phyloP scores from a whole-genome alignment of 768 basidiomycete genomes.

The Auricularia auricula-judae region DNA sequence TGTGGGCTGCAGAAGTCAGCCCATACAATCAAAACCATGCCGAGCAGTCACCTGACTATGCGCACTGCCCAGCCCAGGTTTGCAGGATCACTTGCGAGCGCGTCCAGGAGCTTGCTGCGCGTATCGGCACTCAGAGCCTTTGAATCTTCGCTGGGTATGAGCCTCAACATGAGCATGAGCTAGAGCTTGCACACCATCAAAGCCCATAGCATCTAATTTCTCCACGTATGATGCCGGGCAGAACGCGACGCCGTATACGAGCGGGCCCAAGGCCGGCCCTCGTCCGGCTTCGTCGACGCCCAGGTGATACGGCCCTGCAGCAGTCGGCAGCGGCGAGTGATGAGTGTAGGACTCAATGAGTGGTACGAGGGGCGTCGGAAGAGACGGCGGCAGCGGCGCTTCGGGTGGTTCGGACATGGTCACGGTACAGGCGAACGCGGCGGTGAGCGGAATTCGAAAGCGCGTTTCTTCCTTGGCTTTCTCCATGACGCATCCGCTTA shows the following conservation, averaged over 20 bases:
- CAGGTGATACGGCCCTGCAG: slow-evolving; percentile 75
- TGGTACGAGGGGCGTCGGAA: slow-evolving; percentile 43
- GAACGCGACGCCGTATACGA: slow-evolving; percentile 94
- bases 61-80: slow-evolving; percentile 78
- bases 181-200: slow-evolving; percentile 54
- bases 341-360: slow-evolving; percentile 66
- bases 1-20: slow-evolving; percentile 49
- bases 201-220: slow-evolving; percentile 68
- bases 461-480: background rate
- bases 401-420: background rate
- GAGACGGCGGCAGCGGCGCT: slow-evolving; percentile 31
- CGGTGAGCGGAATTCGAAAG: background rate
- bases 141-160: slow-evolving; percentile 54
- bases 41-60: slow-evolving; percentile 44
- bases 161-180: background rate
- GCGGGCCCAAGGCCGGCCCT: slow-evolving; percentile 89
- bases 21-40: background rate
- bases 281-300: slow-evolving; percentile 99
- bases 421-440: background rate
- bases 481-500: background rate
- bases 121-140: slow-evolving; percentile 74
- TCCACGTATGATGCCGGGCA: slow-evolving; percentile 74
- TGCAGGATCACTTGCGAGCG: slow-evolving; percentile 54
- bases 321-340: slow-evolving; percentile 61
- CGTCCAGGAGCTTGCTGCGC: slow-evolving; percentile 51